Base-by-base conservation (phyloP, 1,139 yeast genomes). In the Protomyces inundatus region DNA sequence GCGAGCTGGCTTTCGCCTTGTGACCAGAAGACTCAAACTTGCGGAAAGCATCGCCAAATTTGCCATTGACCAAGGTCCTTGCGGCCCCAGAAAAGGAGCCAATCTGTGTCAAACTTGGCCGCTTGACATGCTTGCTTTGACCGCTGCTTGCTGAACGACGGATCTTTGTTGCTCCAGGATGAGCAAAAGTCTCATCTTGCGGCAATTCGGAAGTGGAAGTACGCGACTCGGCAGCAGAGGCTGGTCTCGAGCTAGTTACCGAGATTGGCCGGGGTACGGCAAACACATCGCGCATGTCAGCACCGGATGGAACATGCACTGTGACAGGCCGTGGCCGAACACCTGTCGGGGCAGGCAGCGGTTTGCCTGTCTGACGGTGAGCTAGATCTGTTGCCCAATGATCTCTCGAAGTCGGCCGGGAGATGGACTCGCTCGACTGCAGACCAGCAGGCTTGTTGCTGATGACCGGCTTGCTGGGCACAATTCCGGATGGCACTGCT, bases 21-120 rank as follows among this genome's bases (percentile, higher is more conserved):
- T 14, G 9, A 4, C 48, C 48, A 23, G 56, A 40, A 3, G 62
- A 32, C 33, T 68, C 70, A 45, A 68, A 68, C 51, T 64, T 66
- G 52, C 65, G 61, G 48, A 69, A 66, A 1, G 70, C 69, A 9
- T 69, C 70, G 40, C 69, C 68, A 54, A 69, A 68, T 50, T 69
- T 69, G 16, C 69, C 69, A 10, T 65, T 55, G 30, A 68, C 35
- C 14, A 56, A 55, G 36, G 54, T 61, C 48, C 54, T 66, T 3
- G 62, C 62, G 6, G 65, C 40, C 6, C 60, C 61, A 5, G 64
- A 50, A 36, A 61, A 37, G 9, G 64, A 56, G n/a, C 57, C 36
- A 14, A 61, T 54, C 6, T 56, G 62, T 9, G 67, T 55, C 46
- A 66, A 37, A 36, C 67, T 66, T 9, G 69, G 65, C n/a, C 67